Base-by-base conservation (phyloP, 306 rosid genomes). In the Acacia acuminata region DNA sequence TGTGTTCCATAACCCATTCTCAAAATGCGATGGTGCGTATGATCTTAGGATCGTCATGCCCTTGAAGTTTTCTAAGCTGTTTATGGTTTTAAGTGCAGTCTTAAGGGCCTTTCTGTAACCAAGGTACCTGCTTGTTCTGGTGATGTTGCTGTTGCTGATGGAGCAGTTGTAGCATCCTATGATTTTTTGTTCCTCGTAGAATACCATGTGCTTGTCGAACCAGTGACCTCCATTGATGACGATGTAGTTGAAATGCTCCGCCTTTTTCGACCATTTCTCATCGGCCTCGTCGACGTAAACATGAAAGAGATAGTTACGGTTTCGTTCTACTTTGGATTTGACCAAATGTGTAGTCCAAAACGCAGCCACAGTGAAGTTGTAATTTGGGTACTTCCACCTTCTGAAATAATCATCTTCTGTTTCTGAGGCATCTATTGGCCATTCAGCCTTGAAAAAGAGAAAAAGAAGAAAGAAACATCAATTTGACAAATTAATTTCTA, bases 331-430 rank as follows among this genome's bases (percentile, higher is more conserved):
- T 65, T 78, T 66, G 73, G 93, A 85, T 85, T 70, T 92, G 6
- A 96, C 90, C 73, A 96, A 76, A 87, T 96, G 97, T 24, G 98
- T 87, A 20, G 97, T 93, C 98, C 98, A 93, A 81, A 88, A 82
- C 27, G 86, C 60, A 12, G 96, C 90, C 78, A 94, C 17, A 32
- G 99, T 96, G 90, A 96, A 94, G 86, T 96, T 96, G 89, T 96
- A 89, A 32, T 78, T 84, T 74, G 87, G 89, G 89, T 96, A 96
- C 27, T 30, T 87, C 99, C 98, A 96, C 3, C 89, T 61, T 71
- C 84, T 91, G 89, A 89, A 93, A 10, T 81, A 75, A 36, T 91
- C 90, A 42, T 91, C 94, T 73, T 80, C 2, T 66, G 82, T 79
- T 30, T 79, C 81, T 48, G 99, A 96, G 30, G 74, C 97, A 77